Evolutionary conservation across 306 rosid genomes (phyloP).

Genomic region (Citrullus amarus): DNA sequence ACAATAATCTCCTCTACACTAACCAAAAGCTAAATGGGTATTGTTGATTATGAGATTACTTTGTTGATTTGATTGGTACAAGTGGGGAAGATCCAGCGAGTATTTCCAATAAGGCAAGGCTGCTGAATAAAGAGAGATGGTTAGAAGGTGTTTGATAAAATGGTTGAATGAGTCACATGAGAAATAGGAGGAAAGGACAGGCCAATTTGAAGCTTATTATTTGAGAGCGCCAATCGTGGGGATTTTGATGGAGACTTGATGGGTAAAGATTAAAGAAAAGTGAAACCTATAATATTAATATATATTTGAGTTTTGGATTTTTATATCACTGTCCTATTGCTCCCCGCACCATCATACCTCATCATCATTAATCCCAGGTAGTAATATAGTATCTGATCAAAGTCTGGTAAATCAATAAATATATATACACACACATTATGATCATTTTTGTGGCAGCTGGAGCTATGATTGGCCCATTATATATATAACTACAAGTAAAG

Average conservation of each 20-base stretch:
- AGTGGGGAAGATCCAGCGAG: background rate
- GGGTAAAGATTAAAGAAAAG: slow-evolving; percentile 11
- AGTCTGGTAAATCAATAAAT: slow-evolving; percentile 18
- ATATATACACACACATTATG: background rate
- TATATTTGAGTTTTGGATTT: slow-evolving; percentile 29
- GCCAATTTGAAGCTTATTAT: background rate
- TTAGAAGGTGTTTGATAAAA: background rate
- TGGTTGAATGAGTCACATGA: slow-evolving; percentile 1
- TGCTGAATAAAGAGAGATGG: background rate
- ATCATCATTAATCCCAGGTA: slow-evolving; percentile 16
- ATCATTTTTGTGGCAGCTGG: slow-evolving; percentile 20
- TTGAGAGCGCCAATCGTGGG: slow-evolving; percentile 1
- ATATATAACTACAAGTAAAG: background rate
- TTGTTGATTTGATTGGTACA: background rate
- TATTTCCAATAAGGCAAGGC: background rate
- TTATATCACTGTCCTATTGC: slow-evolving; percentile 11
- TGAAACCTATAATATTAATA: background rate
- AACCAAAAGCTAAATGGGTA: background rate
- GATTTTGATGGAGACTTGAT: background rate
- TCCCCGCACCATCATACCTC: slow-evolving; percentile 38
- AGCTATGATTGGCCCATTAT: slow-evolving; percentile 40
- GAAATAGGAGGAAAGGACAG: background rate
- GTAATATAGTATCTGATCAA: slow-evolving; percentile 12
- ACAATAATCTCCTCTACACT: background rate
- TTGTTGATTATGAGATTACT: background rate